Evolutionary conservation across 108 stramenopile species (phyloP).

Genomic region (Cylindrotheca fusiformis): DNA sequence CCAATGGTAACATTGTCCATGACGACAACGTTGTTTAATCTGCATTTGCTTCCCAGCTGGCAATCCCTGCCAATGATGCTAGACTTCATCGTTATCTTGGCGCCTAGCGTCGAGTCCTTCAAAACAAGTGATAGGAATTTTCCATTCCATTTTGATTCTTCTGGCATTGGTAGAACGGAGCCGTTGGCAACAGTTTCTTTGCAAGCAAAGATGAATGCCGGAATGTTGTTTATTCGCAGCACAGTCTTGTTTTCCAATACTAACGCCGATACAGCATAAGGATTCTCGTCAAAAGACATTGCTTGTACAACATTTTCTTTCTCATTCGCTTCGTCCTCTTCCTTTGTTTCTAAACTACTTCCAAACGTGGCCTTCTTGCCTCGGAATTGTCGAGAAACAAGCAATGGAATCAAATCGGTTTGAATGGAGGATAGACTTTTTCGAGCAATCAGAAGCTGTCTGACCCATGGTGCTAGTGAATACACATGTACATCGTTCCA

Average conservation of each 20-base stretch:
- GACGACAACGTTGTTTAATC: conserved; percentile 82
- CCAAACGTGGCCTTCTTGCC: conserved; percentile 73
- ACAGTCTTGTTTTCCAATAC: conserved; percentile 52
- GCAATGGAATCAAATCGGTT: conserved; percentile 68
- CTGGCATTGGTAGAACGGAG: conserved; percentile 18
- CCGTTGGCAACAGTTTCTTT: conserved; percentile 58
- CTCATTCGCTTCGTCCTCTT: conserved; percentile 19
- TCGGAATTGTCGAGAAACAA: conserved; percentile 70
- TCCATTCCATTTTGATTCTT: conserved; percentile 29
- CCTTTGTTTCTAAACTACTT: background rate
- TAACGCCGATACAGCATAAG: conserved; percentile 56
- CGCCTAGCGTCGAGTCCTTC: conserved; percentile 47
- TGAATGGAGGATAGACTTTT: conserved; percentile 40
- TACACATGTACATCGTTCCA: conserved; percentile 82
- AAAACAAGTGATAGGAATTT: conserved; percentile 71
- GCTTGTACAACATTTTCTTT: conserved; percentile 18
- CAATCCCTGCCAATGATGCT: conserved; percentile 62
- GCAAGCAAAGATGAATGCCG: conserved; percentile 71
- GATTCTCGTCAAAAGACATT: conserved; percentile 12
- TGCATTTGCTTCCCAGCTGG: conserved; percentile 56
- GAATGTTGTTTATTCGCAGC: conserved; percentile 60
- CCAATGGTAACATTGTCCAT: conserved; percentile 77
- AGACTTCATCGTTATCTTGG: conserved; percentile 73
- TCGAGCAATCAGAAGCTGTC: conserved; percentile 50
- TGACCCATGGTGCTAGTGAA: conserved; percentile 78